A percentile compares a stretch with the other conserved stretches of the same genome.
Conservation (phyloP, 2,329 filamentous ascomycete species). For the Sclerotinia sclerotiorum region DNA sequence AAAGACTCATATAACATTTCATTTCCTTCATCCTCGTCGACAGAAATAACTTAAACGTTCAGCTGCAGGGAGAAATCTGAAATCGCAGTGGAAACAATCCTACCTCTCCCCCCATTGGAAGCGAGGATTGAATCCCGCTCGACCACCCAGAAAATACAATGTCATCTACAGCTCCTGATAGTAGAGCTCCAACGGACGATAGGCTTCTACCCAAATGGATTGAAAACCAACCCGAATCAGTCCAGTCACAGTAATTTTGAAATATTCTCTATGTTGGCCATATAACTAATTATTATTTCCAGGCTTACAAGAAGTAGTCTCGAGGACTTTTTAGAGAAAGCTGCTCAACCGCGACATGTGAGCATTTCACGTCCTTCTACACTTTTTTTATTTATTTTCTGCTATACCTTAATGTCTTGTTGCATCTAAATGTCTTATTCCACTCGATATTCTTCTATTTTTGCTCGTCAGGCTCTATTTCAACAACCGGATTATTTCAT, state of each 20-base stretch:
- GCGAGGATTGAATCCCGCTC: constrained; percentile 6
- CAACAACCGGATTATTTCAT: background rate
- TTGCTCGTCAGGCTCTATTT: background rate
- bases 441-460: background rate
- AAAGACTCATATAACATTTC: background rate
- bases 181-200: constrained; percentile 30
- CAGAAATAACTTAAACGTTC: background rate
- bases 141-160: constrained; percentile 4
- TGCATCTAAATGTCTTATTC: background rate
- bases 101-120: constrained; percentile 3
- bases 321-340: constrained; percentile 33
- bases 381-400: background rate
- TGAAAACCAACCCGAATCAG: constrained; percentile 43
- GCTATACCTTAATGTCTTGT: background rate
- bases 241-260: constrained; percentile 42
- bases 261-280: constrained; percentile 25
- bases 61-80: background rate
- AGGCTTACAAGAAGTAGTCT: constrained; percentile 34
- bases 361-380: background rate
- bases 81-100: background rate
- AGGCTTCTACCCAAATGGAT: constrained; percentile 44
- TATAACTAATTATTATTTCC: constrained; percentile 7
- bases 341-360: constrained; percentile 50
- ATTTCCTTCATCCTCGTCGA: background rate
- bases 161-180: background rate